phyloP scores from a whole-genome alignment of 2,329 filamentous ascomycete species.

The Fusarium kyushuense region DNA sequence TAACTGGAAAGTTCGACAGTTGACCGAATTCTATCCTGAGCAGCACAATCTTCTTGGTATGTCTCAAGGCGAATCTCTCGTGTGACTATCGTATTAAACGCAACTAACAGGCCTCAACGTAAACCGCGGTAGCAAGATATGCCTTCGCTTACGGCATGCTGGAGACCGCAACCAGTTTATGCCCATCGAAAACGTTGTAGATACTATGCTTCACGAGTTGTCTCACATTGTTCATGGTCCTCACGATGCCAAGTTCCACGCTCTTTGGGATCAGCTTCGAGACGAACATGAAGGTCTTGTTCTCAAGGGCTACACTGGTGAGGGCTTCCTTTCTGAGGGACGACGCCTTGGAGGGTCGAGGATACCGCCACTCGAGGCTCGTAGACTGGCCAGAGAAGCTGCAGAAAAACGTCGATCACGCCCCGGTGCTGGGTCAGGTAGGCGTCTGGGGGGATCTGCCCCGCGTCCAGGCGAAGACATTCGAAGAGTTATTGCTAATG shows the following conservation, averaged over 20 bases:
- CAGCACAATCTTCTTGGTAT: constrained; percentile 80
- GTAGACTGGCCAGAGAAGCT: constrained; percentile 77
- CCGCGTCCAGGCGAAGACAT: constrained; percentile 72
- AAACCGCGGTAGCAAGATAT: constrained; percentile 81
- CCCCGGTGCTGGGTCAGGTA: constrained; percentile 74
- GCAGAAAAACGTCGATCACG: constrained; percentile 76
- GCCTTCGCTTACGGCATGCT: constrained; percentile 82
- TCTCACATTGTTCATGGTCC: constrained; percentile 88
- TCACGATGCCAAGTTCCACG: constrained; percentile 85
- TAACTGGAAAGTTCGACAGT: constrained; percentile 80
- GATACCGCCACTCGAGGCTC: constrained; percentile 79
- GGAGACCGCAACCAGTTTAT: constrained; percentile 82
- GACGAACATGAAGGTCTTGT: constrained; percentile 84
- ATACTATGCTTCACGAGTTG: constrained; percentile 95
- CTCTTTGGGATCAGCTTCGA: constrained; percentile 88
- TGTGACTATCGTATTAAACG: background rate
- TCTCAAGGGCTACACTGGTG: constrained; percentile 88
- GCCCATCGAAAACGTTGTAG: constrained; percentile 81
- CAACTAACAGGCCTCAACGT: constrained; percentile 75
- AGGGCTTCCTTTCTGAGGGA: constrained; percentile 85
- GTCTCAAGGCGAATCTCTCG: constrained; percentile 53
- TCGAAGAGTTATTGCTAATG: constrained; percentile 77
- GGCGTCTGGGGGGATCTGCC: constrained; percentile 75
- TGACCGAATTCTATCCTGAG: constrained; percentile 87
- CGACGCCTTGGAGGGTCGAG: constrained; percentile 74